Evolutionary conservation across 2,329 filamentous ascomycete genomes (phyloP).

Genomic region (Diplodia scrobiculata): DNA sequence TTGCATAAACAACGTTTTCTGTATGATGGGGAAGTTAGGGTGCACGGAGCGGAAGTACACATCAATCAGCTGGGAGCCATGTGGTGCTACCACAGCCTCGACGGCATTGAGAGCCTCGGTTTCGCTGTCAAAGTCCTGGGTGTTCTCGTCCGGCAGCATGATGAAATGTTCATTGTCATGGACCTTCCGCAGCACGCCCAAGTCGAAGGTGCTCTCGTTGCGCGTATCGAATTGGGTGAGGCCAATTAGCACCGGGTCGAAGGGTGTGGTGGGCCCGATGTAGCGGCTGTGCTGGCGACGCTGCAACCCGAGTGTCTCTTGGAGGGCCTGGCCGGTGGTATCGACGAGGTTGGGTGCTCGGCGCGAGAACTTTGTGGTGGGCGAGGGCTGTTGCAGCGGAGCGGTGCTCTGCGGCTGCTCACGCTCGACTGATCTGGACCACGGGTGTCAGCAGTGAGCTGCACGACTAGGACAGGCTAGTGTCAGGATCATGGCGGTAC

Average conservation of each 20-base stretch:
- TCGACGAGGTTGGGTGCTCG: slow-evolving; percentile 36
- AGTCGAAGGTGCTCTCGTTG: slow-evolving; percentile 73
- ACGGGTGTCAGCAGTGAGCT: slow-evolving; percentile 20
- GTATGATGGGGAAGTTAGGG: slow-evolving; percentile 78
- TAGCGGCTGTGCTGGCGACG: slow-evolving; percentile 78
- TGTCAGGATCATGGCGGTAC: slow-evolving; percentile 38
- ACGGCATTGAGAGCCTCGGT: slow-evolving; percentile 69
- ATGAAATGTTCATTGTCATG: slow-evolving; percentile 78
- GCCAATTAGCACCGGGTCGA: slow-evolving; percentile 80
- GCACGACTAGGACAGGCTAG: not conserved
- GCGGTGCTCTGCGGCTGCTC: slow-evolving; percentile 33
- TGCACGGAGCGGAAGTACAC: slow-evolving; percentile 81
- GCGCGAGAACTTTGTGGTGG: slow-evolving; percentile 31
- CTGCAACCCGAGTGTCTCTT: slow-evolving; percentile 68
- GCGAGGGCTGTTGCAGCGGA: slow-evolving; percentile 35
- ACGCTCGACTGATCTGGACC: slow-evolving; percentile 43
- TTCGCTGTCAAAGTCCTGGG: slow-evolving; percentile 71
- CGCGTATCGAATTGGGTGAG: slow-evolving; percentile 77
- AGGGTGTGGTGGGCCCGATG: slow-evolving; percentile 79
- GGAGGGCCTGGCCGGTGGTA: slow-evolving; percentile 43
- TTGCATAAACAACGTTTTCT: slow-evolving; percentile 77
- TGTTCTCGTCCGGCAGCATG: slow-evolving; percentile 73
- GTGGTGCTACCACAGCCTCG: slow-evolving; percentile 72
- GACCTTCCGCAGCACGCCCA: slow-evolving; percentile 68
- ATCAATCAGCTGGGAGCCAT: slow-evolving; percentile 75